Percentiles rank a stretch among this genome's conserved stretches.
phyloP scores from a whole-genome alignment of 2,329 filamentous ascomycete species.

The Helotiales sp. region DNA sequence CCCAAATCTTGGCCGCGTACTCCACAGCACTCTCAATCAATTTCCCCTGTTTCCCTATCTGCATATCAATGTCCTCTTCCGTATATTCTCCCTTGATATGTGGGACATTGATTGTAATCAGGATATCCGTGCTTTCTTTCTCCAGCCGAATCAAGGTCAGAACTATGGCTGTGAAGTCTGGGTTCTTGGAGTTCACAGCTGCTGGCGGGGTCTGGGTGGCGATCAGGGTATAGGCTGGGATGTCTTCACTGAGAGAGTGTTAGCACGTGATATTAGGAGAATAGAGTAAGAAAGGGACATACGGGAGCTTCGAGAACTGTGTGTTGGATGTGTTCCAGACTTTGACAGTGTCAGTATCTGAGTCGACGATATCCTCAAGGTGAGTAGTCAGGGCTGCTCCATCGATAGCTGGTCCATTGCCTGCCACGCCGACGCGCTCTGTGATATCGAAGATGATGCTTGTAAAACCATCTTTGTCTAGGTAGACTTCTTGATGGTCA shows the following conservation, averaged over 20 bases:
- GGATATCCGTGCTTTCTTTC: slow-evolving; percentile 73
- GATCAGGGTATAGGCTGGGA: slow-evolving; percentile 68
- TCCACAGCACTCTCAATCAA: slow-evolving; percentile 69
- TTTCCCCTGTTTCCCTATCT: slow-evolving; percentile 64
- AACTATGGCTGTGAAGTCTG: slow-evolving; percentile 70
- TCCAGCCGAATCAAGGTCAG: slow-evolving; percentile 76
- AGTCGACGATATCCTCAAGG: slow-evolving; percentile 67
- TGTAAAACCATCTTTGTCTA: slow-evolving; percentile 80
- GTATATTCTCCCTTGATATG: slow-evolving; percentile 75
- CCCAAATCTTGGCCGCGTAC: slow-evolving; percentile 66
- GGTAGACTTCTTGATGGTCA: slow-evolving; percentile 89
- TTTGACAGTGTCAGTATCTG: slow-evolving; percentile 62
- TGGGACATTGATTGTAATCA: slow-evolving; percentile 87
- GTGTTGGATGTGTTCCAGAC: slow-evolving; percentile 67
- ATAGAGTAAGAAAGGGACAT: slow-evolving; percentile 7
- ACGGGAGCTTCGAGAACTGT: slow-evolving; percentile 52
- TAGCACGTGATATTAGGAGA: slow-evolving; percentile 18
- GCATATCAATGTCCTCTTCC: slow-evolving; percentile 68
- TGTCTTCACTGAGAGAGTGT: slow-evolving; percentile 41
- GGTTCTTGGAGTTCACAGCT: slow-evolving; percentile 36
- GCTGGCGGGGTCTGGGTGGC: slow-evolving; percentile 58
- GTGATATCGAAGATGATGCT: slow-evolving; percentile 90
- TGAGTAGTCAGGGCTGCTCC: slow-evolving; percentile 70
- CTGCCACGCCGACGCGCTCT: slow-evolving; percentile 67
- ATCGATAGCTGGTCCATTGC: slow-evolving; percentile 59